Conservation (phyloP, 2,329 filamentous ascomycete genomes). For the Catunica adiposa region DNA sequence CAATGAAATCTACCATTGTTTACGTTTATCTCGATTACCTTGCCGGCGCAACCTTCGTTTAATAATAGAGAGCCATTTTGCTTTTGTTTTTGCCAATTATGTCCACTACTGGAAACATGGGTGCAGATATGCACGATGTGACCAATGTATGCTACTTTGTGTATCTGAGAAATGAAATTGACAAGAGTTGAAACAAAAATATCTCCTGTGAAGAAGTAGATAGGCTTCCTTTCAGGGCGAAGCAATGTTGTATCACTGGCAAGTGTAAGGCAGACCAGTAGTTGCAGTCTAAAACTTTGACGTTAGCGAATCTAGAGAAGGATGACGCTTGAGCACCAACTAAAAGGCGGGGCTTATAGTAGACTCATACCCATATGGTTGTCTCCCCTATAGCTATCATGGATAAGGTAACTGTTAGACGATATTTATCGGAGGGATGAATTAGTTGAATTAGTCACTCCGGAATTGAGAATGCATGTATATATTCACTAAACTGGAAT, state of each 20-base stretch:
- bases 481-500: too few species aligned
- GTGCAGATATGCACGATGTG: background rate
- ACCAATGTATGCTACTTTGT: too few species aligned
- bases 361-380: background rate
- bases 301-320: too few species aligned
- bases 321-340: background rate
- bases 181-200: too few species aligned
- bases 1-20: constrained; percentile 8
- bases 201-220: too few species aligned
- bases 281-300: too few species aligned
- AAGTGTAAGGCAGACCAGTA: too few species aligned
- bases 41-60: constrained; percentile 1
- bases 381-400: too few species aligned
- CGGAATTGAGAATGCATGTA: background rate
- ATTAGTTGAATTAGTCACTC: constrained; percentile 1
- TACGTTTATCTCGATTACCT: constrained; percentile 1
- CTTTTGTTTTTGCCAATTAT: background rate
- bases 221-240: too few species aligned
- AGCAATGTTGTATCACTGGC: too few species aligned
- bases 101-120: background rate
- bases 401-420: too few species aligned
- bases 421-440: background rate
- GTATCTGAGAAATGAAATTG: too few species aligned
- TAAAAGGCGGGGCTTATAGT: constrained; percentile 3
- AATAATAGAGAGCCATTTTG: background rate